Evolutionary conservation across 352 stramenopile species (phyloP).

Genomic region (Phytophthora nicotianae): DNA sequence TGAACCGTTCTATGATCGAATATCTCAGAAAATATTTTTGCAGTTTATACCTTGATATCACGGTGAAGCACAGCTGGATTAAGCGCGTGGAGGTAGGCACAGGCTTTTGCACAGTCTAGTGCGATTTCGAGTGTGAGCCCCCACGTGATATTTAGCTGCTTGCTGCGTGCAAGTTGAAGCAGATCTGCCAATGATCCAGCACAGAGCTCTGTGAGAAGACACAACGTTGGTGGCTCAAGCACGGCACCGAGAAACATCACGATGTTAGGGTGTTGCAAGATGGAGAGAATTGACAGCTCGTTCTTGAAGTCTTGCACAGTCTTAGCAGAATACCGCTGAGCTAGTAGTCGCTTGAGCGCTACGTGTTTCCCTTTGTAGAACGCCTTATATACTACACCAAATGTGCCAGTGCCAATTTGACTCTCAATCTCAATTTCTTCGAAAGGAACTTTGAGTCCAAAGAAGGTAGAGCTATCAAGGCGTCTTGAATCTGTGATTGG

Average conservation of each 20-base stretch:
- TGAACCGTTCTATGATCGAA: background rate
- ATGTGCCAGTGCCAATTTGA: slow-evolving; percentile 74
- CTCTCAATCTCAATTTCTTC: slow-evolving; percentile 71
- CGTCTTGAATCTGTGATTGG: slow-evolving; percentile 61
- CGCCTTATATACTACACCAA: slow-evolving; percentile 82
- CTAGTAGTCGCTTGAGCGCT: slow-evolving; percentile 68
- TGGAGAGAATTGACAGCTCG: slow-evolving; percentile 83
- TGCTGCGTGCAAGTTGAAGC: slow-evolving; percentile 69
- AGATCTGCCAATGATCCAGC: slow-evolving; percentile 69
- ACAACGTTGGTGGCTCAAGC: slow-evolving; percentile 70
- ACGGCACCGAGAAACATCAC: slow-evolving; percentile 83
- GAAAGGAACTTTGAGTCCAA: slow-evolving; percentile 67
- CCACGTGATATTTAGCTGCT: slow-evolving; percentile 77
- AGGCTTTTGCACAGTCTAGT: slow-evolving; percentile 68
- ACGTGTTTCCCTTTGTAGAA: slow-evolving; percentile 78
- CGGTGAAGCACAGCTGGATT: slow-evolving; percentile 69
- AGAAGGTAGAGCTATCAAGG: slow-evolving; percentile 69
- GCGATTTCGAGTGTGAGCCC: slow-evolving; percentile 74
- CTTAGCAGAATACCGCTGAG: slow-evolving; percentile 61
- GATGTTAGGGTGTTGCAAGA: slow-evolving; percentile 80
- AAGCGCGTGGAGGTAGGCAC: slow-evolving; percentile 66
- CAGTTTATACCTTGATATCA: slow-evolving; percentile 62
- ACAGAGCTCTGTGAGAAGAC: slow-evolving; percentile 76
- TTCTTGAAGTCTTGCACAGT: slow-evolving; percentile 77
- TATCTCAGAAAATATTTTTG: background rate